phyloP scores from a whole-genome alignment of 2,329 filamentous ascomycete species.

The Aspergillus felis region DNA sequence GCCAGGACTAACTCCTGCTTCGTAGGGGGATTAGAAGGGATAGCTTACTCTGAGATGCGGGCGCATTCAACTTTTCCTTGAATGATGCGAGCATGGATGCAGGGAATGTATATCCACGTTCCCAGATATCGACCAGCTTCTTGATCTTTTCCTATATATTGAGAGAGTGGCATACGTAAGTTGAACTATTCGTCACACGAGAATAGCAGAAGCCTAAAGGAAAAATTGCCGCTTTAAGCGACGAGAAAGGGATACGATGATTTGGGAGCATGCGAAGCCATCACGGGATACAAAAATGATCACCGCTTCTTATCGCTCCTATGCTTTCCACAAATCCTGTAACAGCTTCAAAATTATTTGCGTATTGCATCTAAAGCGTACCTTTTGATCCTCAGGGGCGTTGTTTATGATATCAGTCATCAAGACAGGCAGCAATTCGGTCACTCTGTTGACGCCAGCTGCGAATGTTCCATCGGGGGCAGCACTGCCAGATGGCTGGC shows the following conservation, averaged over 20 bases:
- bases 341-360: slow-evolving; percentile 22
- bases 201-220: slow-evolving; percentile 17
- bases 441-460: slow-evolving; percentile 93
- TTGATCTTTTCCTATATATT: slow-evolving; percentile 82
- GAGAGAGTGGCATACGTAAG: slow-evolving; percentile 48
- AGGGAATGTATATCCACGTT: slow-evolving; percentile 90
- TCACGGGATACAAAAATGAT: slow-evolving; percentile 28
- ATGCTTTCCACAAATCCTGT: slow-evolving; percentile 29
- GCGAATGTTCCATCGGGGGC: slow-evolving; percentile 90
- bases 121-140: slow-evolving; percentile 97
- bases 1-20: not conserved
- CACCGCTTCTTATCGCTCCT: slow-evolving; percentile 19
- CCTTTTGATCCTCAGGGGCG: slow-evolving; percentile 92
- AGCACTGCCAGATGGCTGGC: slow-evolving; percentile 74
- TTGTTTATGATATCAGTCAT: slow-evolving; percentile 93
- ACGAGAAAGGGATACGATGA: slow-evolving; percentile 20
- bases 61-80: slow-evolving; percentile 71
- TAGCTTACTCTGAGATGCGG: slow-evolving; percentile 61
- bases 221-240: slow-evolving; percentile 19
- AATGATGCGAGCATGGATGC: slow-evolving; percentile 72
- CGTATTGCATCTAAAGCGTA: slow-evolving; percentile 56
- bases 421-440: slow-evolving; percentile 84
- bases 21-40: slow-evolving; percentile 22
- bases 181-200: slow-evolving; percentile 35
- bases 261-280: slow-evolving; percentile 17